Base-by-base conservation (phyloP, 305 asterid genomes). In the Plantago rigida region DNA sequence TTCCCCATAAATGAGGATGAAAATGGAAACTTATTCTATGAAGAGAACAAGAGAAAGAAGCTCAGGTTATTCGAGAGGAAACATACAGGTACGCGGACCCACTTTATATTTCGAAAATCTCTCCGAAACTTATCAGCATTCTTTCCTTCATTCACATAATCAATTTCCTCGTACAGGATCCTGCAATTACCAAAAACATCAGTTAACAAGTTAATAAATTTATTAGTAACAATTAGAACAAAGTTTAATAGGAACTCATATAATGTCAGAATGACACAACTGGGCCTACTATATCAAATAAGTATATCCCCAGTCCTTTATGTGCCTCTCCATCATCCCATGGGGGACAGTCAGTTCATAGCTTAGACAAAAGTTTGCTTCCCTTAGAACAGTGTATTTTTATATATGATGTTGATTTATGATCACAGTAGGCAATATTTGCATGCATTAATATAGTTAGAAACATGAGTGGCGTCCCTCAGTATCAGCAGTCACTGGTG, bases 81-180 rank as follows among this genome's bases (percentile, higher is more conserved):
- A 84, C 96, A 69, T 91, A 91, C 98, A 78, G 98, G 98, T 47
- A 91, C 94, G 66, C 98, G 89, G 74, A 87, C 95, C 98, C 98
- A 91, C 85, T 91, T 91, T 72, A 83, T 75, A 76, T 91, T 91
- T 66, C 98, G 84, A 69, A 91, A 91, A 75, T 91, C 98, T 56
- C 96, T 87, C 41, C 95, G 93, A 56, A 91, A 91, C 62, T 81
- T 82, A 73, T 91, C 98, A 60, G 98, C 98, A 73, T 91, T 91
- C 85, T 84, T 87, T 70, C 98, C 98, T 80, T 91, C 98, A 56
- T 91, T 91, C 65, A 91, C 84, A 57, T 91, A 91, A 73, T 91
- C 96, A 56, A 91, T 91, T 76, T 91, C 96, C 82, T 87, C 92
- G 11, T 86, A 91, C 82, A 91, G 77, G 73, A 86, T 84, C 98